Evolutionary conservation across 2,329 filamentous ascomycete genomes (phyloP), one percentile per base, ranked within the genome.

Genomic region (Meredithiella fracta): DNA sequence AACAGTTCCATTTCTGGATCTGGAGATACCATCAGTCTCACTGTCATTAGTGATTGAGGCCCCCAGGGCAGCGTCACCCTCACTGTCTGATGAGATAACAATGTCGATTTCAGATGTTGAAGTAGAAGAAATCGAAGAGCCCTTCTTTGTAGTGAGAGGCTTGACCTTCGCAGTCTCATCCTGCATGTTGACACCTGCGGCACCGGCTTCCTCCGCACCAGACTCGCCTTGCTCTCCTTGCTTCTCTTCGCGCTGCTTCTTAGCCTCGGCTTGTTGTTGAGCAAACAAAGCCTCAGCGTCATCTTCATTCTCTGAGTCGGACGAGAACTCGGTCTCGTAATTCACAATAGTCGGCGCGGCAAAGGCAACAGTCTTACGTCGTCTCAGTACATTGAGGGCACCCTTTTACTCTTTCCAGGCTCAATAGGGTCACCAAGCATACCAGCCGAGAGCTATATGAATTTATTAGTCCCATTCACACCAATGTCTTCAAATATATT

Each of bases 311-410:
- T 92, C 87, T 15, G 86, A 85, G 22, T 51, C 47, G 1, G 79
- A 82, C 1, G 86, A 94, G 65, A 89, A 94, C 55, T 94, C 88
- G 62, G 86, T 78, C 61, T 94, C 87, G 59, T 91, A 87, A 67
- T 95, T 87, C 44, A 91, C 85, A 63, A 90, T 94, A 3, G 86
- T 92, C 0, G 88, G 87, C 1, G 85, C 78, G 3, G 86, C 78
- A 63, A 96, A 96, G 42, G 87, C 80, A 26, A 96, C 90, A 0
- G 80, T 92, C 69, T 95, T 96, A 26, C 83, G 77, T 64, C 90
- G 90, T 61, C 85, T 80, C 59, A 85, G 80, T 70, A 95, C 85
- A 67, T 87, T 92, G 59, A 95, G 74, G 11, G 29, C 29, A 34
- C 29, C 6, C 47, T 51, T 40, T 58, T 58, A 22, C 52, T 58